Base-by-base conservation (phyloP, 495 filamentous ascomycete species). In the Parmelia sp. region DNA sequence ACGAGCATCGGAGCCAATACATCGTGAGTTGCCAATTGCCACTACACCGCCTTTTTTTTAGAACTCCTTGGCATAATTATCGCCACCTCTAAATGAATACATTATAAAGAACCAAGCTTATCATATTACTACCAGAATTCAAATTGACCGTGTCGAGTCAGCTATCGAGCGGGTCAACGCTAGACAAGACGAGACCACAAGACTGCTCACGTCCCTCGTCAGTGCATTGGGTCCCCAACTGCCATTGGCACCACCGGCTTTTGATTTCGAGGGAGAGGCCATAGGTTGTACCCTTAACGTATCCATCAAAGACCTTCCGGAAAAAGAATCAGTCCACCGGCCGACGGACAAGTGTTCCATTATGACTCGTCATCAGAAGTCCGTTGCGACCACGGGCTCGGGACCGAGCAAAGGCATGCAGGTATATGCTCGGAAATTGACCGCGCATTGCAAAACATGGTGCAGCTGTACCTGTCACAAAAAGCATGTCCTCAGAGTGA, bases 391-490 rank as follows among this genome's bases (percentile, higher is more conserved):
- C 29, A 37, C 35, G n/a, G 31, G 35, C 35, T 23, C 57, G 21
- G n/a, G 3, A n/a, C 57, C 19, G 3, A 29, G 29, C 21, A 36
- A 42, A 59, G 57, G 36, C 60, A 49, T 62, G 27, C 42, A 55
- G 19, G 23, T 62, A 19, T 51, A 62, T 36, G 25, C 35, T 10
- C 45, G 49, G 23, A 51, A 62, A 39, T n/a, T 42, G 7, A 56
- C 23, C 39, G 47, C 35, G 33, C 53, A 35, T 31, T 55, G 61
- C 53, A 53, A 55, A 55, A 44, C 42, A 25, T 56, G 47, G 61
- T 63, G 61, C 40, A 63, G 61, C 49, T 57, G 61, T 35, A 36
- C 36, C 14, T 63, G 61, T 56, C 61, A 63, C 45, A 19, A 63
- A 19, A 42, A 62, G 60, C 35, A 37, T 15, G 35, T 62, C 17